phyloP scores from a whole-genome alignment of 2,329 filamentous ascomycete genomes.

The Didymella sp. region DNA sequence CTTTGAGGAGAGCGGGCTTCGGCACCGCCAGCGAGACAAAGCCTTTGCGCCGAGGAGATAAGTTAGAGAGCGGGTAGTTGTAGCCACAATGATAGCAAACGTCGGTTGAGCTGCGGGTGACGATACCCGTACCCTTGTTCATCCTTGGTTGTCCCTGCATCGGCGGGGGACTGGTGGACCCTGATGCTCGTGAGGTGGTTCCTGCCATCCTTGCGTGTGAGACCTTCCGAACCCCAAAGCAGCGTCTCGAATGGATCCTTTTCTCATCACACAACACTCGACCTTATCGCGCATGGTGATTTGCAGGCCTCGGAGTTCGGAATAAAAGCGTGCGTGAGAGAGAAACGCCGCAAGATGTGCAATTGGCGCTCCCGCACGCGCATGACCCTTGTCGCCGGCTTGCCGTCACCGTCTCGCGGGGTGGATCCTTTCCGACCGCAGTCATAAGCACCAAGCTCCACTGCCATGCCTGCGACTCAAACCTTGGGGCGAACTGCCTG shows the following conservation, averaged over 20 bases:
- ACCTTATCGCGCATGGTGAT: background rate
- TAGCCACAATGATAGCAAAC: background rate
- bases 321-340: background rate
- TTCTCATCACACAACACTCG: background rate
- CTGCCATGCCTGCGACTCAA: slow-evolving; percentile 17
- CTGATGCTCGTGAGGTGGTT: background rate
- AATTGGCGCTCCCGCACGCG: slow-evolving; percentile 20
- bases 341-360: background rate
- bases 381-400: slow-evolving; percentile 20
- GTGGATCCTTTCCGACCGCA: slow-evolving; percentile 12
- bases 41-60: background rate
- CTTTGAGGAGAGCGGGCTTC: background rate
- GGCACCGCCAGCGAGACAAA: background rate
- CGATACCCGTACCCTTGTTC: slow-evolving; percentile 8
- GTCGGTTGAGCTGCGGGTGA: slow-evolving; percentile 15
- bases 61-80: background rate
- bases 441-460: slow-evolving; percentile 14
- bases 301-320: slow-evolving; percentile 10
- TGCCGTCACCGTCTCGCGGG: slow-evolving; percentile 26
- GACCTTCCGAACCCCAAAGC: background rate
- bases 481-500: background rate
- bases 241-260: background rate
- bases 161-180: slow-evolving; percentile 9
- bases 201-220: background rate
- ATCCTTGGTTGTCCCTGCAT: slow-evolving; percentile 7